Evolutionary conservation across 371 early-diverging fungal genomes (phyloP), one percentile per base, ranked within the genome.

Genomic region (Mortierella sp.): DNA sequence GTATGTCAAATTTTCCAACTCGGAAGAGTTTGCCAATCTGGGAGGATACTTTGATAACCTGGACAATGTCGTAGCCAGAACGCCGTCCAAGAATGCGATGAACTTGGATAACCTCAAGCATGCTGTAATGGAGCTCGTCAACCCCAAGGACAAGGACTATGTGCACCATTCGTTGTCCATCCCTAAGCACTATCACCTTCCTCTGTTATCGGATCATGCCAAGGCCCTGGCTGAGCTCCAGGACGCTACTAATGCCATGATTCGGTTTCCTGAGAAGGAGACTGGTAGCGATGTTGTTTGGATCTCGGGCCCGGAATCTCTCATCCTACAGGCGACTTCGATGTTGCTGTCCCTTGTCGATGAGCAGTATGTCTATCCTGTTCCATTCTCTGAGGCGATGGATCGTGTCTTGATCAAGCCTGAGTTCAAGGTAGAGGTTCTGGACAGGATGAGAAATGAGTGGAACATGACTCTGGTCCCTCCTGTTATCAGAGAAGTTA

Each of bases 1-100:
- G 7, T 98, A 97, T 82, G 97, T 98, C 75, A 98, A 98, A 87
- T 98, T 98, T 83, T 94, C 94, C 45, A 96, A 94, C 75, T 92
- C 94, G 0, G 96, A 96, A 72, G 97, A 97, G 79, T 95, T 93
- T 83, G 92, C 93, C 19, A 89, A 90, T 2, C 79, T 95, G 6
- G 96, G 96, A 16, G 97, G 96, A 0, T 95, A 96, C 81, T 95
- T 92, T 75, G 95, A 95, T 76, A 95, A 94, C 80, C 89, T 92
- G 68, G 95, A 97, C 85, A 97, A 97, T 74, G 97, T 97, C 11
- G 95, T 97, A 11, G 96, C 96, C 16, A 90, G 97, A n/a, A 97
- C 97, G 7, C 97, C 97, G 0, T 92, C 95, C 81, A 97, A 97
- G 87, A 97, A 97, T 76, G 90, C 91, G 6, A 79, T 89, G 76